Base-by-base conservation (phyloP, 306 rosid genomes). In the Quillaja saponaria region DNA sequence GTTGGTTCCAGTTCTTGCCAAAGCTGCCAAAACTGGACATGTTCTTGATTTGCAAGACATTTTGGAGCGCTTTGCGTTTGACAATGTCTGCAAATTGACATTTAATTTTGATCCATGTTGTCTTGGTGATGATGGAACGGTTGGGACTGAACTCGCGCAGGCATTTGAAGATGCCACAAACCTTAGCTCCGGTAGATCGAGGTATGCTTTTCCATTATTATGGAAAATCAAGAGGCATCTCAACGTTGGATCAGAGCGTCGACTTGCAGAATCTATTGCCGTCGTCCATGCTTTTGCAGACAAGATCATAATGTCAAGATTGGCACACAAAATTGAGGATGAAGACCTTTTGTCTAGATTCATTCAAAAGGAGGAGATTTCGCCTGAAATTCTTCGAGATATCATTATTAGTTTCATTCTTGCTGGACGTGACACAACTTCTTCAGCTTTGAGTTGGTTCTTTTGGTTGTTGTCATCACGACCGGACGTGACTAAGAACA, bases 371-470 rank as follows among this genome's bases (percentile, higher is more conserved):
- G 73, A 71, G 9, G 54, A 62, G 8, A 40, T 5, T 42, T 76
- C 95, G 2, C 75, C 82, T 0, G 72, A 78, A 41, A 75, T 78
- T 45, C 88, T 89, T 66, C 82, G 96, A 49, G 89, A 89, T 8
- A 80, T 84, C 9, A 35, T 78, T 3, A 78, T 82, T 41, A 86
- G 89, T 67, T 80, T 84, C 55, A 86, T 86, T 41, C 85, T 89
- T 0, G 96, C 96, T 0, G 95, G 96, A 0, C 69, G 95, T 6
- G 96, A 90, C 39, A 72, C 97, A 9, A 86, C 95, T 1, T 86
- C 97, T 10, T 70, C 95, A 0, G 95, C 86, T 2, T 21, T 90
- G 6, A 80, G 68, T 3, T 86, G 97, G 97, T 80, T 90, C 64
- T 90, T 90, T 38, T 84, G 95, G 97, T 44, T 82, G 19, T 4